These are phyloP conservation scores for Chlamydomonas incerta DNA, from an alignment of 139 green algal species.

Conservation along the genomic window DNA sequence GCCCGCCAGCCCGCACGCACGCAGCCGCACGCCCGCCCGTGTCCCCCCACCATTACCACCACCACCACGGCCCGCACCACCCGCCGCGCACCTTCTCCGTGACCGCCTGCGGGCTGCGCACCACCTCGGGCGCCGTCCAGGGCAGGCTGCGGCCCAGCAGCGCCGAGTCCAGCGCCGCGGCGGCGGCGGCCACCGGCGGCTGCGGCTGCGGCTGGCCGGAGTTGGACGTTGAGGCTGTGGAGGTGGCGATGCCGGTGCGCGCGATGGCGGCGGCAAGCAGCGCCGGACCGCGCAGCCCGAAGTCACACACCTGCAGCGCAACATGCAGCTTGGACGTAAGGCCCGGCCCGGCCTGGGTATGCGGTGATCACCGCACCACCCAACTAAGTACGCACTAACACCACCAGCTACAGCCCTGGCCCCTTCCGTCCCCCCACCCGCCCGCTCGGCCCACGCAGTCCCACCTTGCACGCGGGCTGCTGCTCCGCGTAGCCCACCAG, in stretches of 20 bases:
- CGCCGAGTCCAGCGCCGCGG: slow-evolving; percentile 52
- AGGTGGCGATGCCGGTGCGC: not conserved
- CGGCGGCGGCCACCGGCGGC: slow-evolving; percentile 42
- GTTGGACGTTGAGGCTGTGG: not conserved
- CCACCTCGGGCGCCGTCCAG: slow-evolving; percentile 80
- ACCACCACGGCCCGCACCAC: too few relatives aligned
- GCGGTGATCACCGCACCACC: too few relatives aligned
- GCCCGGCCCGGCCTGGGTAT: too few relatives aligned
- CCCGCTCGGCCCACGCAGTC: slow-evolving; percentile 9
- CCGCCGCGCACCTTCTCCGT: slow-evolving; percentile 70
- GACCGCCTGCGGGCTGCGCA: slow-evolving; percentile 65
- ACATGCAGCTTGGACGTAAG: too few relatives aligned
- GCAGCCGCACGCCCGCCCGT: too few relatives aligned
- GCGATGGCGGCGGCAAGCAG: not conserved
- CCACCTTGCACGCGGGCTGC: slow-evolving; percentile 74
- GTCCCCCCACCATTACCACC: too few relatives aligned
- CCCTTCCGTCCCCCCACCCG: not conserved
- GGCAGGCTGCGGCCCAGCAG: slow-evolving; percentile 72
- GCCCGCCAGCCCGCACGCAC: too few relatives aligned
- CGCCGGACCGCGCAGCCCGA: not conserved
- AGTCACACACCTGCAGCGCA: slow-evolving; percentile 44
- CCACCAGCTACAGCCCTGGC: too few relatives aligned
- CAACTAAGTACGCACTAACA: too few relatives aligned
- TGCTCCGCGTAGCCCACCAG: slow-evolving; percentile 62
- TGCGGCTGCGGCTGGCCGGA: not conserved